Base-by-base conservation (phyloP, 2,329 filamentous ascomycete genomes). In the Fusarium nelsonii region DNA sequence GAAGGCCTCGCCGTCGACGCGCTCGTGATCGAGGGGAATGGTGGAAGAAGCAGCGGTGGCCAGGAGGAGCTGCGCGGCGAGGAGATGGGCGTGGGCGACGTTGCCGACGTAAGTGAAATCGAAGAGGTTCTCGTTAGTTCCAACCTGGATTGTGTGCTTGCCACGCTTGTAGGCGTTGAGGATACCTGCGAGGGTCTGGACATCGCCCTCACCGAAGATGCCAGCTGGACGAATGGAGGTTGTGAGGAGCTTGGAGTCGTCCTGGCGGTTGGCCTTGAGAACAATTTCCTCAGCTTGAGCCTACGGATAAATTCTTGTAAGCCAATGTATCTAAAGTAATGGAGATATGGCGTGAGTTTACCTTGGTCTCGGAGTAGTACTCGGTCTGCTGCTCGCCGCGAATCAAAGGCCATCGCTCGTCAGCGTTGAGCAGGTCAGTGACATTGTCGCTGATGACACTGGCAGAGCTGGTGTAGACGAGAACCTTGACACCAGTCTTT, bases 321-420 rank as follows among this genome's bases (percentile, higher is more conserved):
- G 56, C 43, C 14, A 20, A 20, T 16, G 16, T 40, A 30, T 51
- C 28, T 26, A 16, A n/a, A 43, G 36, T n/a, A 23, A 16, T 8
- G 20, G 30, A 33, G 18, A 15, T 52, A 28, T 58, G 37, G n/a
- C 37, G 16, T 49, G 41, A 36, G 28, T 34, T 33, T 36, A 92
- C 92, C 88, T 97, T 98, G 15, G 93, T 97, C 81, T 94, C 90
- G 32, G 94, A 94, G 80, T 98, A 98, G 80, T 93, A 93, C 79
- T 94, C 92, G 57, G 84, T 84, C 80, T 94, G 90, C 71, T 88
- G 81, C 63, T 87, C 86, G 33, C 92, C 92, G 46, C 88, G 85
- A 53, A 96, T 90, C 50, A 91, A 85, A 30, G 93, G 93, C 85
- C 91, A 93, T 46, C 87, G 84, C 84, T 98, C 95, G 79, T 94